Base-by-base conservation (phyloP, 805 yeast species). In the Candida vartiovaarae region DNA sequence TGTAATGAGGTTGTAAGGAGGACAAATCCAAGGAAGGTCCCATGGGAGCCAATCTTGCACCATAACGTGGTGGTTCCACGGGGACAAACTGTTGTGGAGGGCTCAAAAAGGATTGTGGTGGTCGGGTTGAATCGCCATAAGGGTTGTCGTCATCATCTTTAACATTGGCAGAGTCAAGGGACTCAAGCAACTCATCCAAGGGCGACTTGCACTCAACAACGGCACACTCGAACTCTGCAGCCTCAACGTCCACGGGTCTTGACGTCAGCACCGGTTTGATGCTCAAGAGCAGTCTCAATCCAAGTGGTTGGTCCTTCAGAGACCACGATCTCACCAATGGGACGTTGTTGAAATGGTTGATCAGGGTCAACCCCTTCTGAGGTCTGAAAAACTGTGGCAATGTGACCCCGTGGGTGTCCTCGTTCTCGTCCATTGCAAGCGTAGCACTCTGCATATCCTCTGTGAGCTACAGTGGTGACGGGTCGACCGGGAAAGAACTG, bases 1-100 rank as follows among this genome's bases (percentile, higher is more conserved):
- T 15, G 20, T 15, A 15, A 15, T 15, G 20, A 15, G 20, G 20
- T 8, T 40, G 43, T 31, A 56, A 50, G 9, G n/a, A 8, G n/a
- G 61, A 50, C 7, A 57, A 36, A 20, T 57, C 56, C 37, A 57
- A 49, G 1, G 44, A 46, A 3, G 57, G 47, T 3, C 44, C 57
- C 31, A 42, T 36, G 6, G 50, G 48, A 4, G 54, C 51, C 38
- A 57, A 49, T 8, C 54, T 55, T 1, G 28, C 10, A 0, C 62
- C 60, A 9, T 46, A 41, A 28, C 26, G 36, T 23, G 51, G 51
- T 1, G 56, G 53, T 1, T 44, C 49, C 10, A 55, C 59, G 20
- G 46, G 44, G 24, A 51, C 54, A 35, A 26, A 57, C 3, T 40
- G 28, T 26, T 46, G 32, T 34, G 44, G 38, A 3, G 55, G 53